phyloP scores from a whole-genome alignment of 2,329 filamentous ascomycete species.

The Trichoderma endophyticum region DNA sequence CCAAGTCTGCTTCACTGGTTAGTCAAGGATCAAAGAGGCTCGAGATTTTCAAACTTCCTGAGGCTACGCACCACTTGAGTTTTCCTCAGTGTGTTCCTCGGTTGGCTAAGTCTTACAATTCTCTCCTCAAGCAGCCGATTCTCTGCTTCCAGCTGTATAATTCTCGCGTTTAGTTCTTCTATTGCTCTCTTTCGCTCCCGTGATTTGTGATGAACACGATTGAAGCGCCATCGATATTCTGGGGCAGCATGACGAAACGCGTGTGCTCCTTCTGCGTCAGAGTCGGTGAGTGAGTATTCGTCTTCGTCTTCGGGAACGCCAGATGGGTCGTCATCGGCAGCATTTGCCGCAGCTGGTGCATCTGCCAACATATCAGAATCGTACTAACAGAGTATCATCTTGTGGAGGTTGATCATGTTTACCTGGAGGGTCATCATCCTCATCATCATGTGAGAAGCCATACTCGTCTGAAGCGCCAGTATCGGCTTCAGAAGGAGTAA shows the following conservation, averaged over 20 bases:
- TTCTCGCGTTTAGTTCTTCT: not conserved
- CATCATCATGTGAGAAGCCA: not conserved
- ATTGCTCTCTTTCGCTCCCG: not conserved
- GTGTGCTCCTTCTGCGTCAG: not conserved
- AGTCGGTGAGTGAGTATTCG: not conserved
- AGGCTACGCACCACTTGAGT: not conserved
- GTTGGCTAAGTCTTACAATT: not conserved
- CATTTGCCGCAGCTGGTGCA: not conserved
- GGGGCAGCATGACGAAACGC: not conserved
- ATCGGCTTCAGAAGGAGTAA: not conserved
- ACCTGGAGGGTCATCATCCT: not conserved
- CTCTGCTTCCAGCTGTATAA: not conserved
- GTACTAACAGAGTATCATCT: not conserved
- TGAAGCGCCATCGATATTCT: not conserved
- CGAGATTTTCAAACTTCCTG: not conserved
- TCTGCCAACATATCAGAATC: not conserved
- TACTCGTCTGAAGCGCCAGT: not conserved
- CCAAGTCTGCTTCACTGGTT: not conserved
- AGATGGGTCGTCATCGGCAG: not conserved
- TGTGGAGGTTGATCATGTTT: not conserved
- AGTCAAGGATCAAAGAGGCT: not conserved
- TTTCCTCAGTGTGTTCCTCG: not conserved
- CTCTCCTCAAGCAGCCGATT: not conserved
- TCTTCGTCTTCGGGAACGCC: not conserved
- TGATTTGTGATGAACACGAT: constrained; percentile 1